Evolutionary conservation across 768 basidiomycete species (phyloP), one percentile per base, ranked within the genome.

Genomic region (Lactarius tabidus): DNA sequence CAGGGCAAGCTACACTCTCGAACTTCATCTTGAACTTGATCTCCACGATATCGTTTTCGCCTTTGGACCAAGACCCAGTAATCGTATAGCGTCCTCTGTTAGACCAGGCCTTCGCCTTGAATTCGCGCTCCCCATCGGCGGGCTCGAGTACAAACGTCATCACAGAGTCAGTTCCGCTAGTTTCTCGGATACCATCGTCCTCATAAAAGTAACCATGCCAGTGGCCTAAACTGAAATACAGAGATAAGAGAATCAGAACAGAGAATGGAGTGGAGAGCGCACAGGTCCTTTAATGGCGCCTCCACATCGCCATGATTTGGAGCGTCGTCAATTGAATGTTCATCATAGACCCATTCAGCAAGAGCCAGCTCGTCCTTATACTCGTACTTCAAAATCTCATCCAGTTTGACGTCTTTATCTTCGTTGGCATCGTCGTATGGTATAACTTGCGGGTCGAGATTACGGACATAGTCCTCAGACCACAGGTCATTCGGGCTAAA

Each of bases 21-120:
- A 70, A 71, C 1, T 35, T 26, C 28, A 70, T 59, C 57, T 67
- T 64, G 51, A 72, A 68, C 6, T 39, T 53, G 57, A 72, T 33
- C n/a, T 64, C 45, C 1, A 62, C 15, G 18, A 31, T 20, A 17
- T 68, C 65, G 14, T 72, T 61, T 41, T 65, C 66, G 53, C 56
- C 64, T 26, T 53, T 41, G 6, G 48, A 62, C 57, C 68, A 70
- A 31, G 65, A 57, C 7, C 72, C 72, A 2, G 62, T 33, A 5
- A 72, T 61, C 6, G 45, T 56, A 59, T 59, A 70, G 20, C 64
- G 64, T n/a, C 67, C 67, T 38, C 55, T 65, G 23, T 35, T 35
- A 12, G 29, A 60, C 67, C 67, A 65, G 29, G 17, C 67, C 26
- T 38, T 45, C 29, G 59, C 67, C 33, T 65, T 65, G 35, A 67